These are phyloP conservation scores for Mycena filopes DNA, from an alignment of 768 basidiomycete species.

Conservation along the genomic window DNA sequence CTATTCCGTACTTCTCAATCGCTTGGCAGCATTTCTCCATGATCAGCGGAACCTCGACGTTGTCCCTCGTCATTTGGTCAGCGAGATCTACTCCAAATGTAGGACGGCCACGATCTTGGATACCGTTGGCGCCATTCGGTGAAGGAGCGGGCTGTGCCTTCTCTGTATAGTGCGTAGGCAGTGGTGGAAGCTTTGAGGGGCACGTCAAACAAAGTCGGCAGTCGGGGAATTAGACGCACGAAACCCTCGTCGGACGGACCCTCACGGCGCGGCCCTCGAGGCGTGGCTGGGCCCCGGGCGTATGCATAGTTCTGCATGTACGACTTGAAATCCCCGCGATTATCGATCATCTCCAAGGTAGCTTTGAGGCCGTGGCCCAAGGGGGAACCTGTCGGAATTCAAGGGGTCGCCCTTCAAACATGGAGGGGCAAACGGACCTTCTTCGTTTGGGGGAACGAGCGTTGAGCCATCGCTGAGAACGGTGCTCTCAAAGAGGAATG, in stretches of 20 bases:
- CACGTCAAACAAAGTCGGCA: slow-evolving; percentile 13
- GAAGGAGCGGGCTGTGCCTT: slow-evolving; percentile 33
- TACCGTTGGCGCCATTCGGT: slow-evolving; percentile 41
- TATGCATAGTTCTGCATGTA: slow-evolving; percentile 99
- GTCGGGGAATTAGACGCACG: slow-evolving; percentile 63
- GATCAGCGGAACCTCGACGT: slow-evolving; percentile 87
- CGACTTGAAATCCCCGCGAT: slow-evolving; percentile 92
- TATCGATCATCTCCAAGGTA: slow-evolving; percentile 92
- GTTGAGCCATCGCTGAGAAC: slow-evolving; percentile 90
- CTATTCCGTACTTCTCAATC: slow-evolving; percentile 90
- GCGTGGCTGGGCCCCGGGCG: slow-evolving; percentile 72
- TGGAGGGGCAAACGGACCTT: slow-evolving; percentile 56
- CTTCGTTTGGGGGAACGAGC: slow-evolving; percentile 79
- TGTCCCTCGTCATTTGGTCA: slow-evolving; percentile 94
- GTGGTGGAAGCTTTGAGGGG: slow-evolving; percentile 66
- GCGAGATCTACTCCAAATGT: slow-evolving; percentile 94
- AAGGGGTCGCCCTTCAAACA: neutral
- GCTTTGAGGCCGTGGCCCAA: slow-evolving; percentile 72
- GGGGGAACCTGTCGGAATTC: slow-evolving; percentile 9
- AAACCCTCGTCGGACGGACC: slow-evolving; percentile 94
- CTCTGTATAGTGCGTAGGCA: slow-evolving; percentile 56
- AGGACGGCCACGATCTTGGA: slow-evolving; percentile 72
- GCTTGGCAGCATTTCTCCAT: slow-evolving; percentile 90
- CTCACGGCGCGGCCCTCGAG: slow-evolving; percentile 84
- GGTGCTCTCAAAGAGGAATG: slow-evolving; percentile 92